Percentiles rank a stretch among this genome's conserved stretches.
Conservation (phyloP, 257 asterid genomes). For the Plantago major region DNA sequence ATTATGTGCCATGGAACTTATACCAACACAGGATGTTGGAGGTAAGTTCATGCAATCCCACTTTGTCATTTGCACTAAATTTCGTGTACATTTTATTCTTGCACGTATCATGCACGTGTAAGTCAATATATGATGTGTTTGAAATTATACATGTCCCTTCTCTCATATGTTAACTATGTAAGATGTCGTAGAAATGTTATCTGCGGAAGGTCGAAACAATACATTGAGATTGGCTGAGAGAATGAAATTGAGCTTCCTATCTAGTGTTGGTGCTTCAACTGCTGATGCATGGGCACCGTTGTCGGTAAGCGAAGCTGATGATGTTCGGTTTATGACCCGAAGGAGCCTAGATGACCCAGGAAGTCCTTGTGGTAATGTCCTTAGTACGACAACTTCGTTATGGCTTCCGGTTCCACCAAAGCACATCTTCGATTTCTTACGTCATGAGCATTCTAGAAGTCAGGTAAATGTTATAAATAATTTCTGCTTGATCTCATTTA, state of each 20-base stretch:
- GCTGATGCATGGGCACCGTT: slow-evolving; percentile 54
- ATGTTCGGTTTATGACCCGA: slow-evolving; percentile 53
- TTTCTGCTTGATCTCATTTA: too few relatives aligned
- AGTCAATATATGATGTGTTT: too few relatives aligned
- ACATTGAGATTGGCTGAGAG: slow-evolving; percentile 51
- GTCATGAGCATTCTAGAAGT: slow-evolving; percentile 47
- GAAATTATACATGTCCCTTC: background rate
- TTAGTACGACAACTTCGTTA: slow-evolving; percentile 60
- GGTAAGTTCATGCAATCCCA: slow-evolving; percentile 16
- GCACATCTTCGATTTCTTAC: slow-evolving; percentile 46
- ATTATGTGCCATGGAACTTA: slow-evolving; percentile 42
- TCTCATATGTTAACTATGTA: background rate
- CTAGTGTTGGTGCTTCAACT: slow-evolving; percentile 57
- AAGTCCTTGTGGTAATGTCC: slow-evolving; percentile 54
- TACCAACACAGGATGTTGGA: slow-evolving; percentile 44
- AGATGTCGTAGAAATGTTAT: slow-evolving; percentile 33
- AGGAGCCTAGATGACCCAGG: slow-evolving; percentile 59
- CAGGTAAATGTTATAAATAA: slow-evolving; percentile 29
- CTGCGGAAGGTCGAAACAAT: slow-evolving; percentile 45
- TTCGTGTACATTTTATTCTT: too few relatives aligned
- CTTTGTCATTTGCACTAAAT: background rate
- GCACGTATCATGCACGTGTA: too few relatives aligned
- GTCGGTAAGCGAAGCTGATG: slow-evolving; percentile 49
- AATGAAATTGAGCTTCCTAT: slow-evolving; percentile 55
- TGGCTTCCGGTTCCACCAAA: slow-evolving; percentile 52